These are phyloP conservation scores for Kodamaea kaohsiungensis DNA, from an alignment of 805 yeast species.

Conservation along the genomic window DNA sequence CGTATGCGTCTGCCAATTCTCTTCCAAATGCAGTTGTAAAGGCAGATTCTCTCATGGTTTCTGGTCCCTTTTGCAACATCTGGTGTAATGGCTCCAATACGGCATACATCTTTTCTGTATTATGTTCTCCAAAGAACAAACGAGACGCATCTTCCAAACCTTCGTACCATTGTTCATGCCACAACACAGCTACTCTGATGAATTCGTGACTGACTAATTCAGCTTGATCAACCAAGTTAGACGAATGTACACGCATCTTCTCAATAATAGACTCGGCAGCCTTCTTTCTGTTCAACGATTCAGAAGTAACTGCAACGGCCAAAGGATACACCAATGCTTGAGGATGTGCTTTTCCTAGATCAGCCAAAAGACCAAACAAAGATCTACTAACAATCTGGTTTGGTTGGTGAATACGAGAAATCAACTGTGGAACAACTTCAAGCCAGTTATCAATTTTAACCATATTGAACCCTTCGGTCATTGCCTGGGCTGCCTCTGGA, in stretches of 20 bases:
- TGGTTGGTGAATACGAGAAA: constrained; percentile 95
- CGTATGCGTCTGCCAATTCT: constrained; percentile 88
- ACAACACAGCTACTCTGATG: constrained; percentile 89
- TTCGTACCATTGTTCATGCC: constrained; percentile 99
- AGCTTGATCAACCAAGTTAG: constrained; percentile 84
- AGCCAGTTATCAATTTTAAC: constrained; percentile 93
- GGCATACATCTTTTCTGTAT: constrained; percentile 91
- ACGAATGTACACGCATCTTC: constrained; percentile 86
- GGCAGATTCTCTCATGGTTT: constrained; percentile 88
- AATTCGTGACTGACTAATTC: constrained; percentile 92
- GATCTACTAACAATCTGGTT: constrained; percentile 81
- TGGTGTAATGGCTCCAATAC: constrained; percentile 87
- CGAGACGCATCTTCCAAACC: constrained; percentile 96
- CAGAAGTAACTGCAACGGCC: constrained; percentile 94
- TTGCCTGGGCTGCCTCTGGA: constrained; percentile 86
- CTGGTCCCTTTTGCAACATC: constrained; percentile 83
- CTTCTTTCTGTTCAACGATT: constrained; percentile 81
- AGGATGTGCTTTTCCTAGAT: constrained; percentile 93
- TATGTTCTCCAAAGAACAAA: constrained; percentile 89
- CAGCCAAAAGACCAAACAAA: constrained; percentile 75
- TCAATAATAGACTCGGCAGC: constrained; percentile 93
- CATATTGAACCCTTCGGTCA: constrained; percentile 86
- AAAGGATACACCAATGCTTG: constrained; percentile 95
- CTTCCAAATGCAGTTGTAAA: constrained; percentile 93
- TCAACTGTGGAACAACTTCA: constrained; percentile 92